These are phyloP conservation scores for Bonia amplexicaulis DNA, from an alignment of 176 grass and related monocot genomes.

Conservation along the genomic window DNA sequence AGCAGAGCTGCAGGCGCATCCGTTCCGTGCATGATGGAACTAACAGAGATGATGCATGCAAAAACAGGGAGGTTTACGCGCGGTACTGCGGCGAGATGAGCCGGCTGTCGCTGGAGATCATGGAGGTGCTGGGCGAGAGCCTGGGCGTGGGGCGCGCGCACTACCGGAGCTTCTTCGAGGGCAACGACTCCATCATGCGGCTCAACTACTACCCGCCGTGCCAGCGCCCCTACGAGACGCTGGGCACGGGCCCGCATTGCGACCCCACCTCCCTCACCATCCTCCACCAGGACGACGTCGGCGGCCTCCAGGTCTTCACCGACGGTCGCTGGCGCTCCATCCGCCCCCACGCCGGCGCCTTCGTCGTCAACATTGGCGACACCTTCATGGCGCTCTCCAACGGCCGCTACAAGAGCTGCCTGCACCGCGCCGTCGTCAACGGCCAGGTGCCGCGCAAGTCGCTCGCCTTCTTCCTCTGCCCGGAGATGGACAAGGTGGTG, in stretches of 20 bases:
- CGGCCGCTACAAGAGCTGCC: conserved; percentile 70
- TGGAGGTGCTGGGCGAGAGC: conserved; percentile 77
- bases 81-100: conserved; percentile 79
- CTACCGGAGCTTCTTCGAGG: conserved; percentile 70
- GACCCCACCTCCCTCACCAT: conserved; percentile 94
- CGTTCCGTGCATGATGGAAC: neutral
- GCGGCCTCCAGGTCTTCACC: conserved; percentile 68
- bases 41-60: neutral
- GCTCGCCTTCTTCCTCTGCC: conserved; percentile 89
- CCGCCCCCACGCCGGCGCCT: conserved; percentile 31
- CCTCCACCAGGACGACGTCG: conserved; percentile 91
- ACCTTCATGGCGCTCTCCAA: conserved; percentile 99
- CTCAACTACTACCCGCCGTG: conserved; percentile 98
- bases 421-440: conserved; percentile 92
- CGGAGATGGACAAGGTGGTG: conserved; percentile 71
- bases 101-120: conserved; percentile 68
- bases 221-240: conserved; percentile 65
- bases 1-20: neutral
- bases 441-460: conserved; percentile 43
- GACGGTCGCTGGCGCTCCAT: conserved; percentile 50
- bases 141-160: conserved; percentile 40
- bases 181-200: conserved; percentile 81
- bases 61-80: conserved; percentile 47
- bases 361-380: conserved; percentile 92
- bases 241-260: conserved; percentile 81